These are phyloP conservation scores for Cladosporium cucumerinum DNA, from an alignment of 2,329 filamentous ascomycete species.

Conservation along the genomic window DNA sequence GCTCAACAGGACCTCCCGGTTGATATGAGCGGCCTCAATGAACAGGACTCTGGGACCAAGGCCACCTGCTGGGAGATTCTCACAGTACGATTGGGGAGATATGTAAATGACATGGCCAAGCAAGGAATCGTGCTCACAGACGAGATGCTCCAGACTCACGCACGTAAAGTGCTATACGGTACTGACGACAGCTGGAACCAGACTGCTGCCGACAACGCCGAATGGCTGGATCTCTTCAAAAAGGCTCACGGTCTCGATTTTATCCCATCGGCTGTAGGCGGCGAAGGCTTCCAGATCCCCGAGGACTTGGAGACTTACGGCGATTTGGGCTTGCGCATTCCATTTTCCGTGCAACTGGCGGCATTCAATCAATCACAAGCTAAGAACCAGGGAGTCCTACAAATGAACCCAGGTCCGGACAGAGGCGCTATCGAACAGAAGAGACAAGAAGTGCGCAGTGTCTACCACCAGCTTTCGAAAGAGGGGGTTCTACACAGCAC, in stretches of 20 bases:
- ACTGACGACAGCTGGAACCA: slow-evolving; percentile 47
- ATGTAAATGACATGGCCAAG: slow-evolving; percentile 39
- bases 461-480: slow-evolving; percentile 24
- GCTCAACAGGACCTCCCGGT: not conserved
- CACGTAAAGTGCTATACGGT: slow-evolving; percentile 48
- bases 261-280: slow-evolving; percentile 33
- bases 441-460: slow-evolving; percentile 19
- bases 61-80: slow-evolving; percentile 51
- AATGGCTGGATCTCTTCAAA: slow-evolving; percentile 50
- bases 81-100: slow-evolving; percentile 45
- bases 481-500: slow-evolving; percentile 25
- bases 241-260: slow-evolving; percentile 46
- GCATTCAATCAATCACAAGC: slow-evolving; percentile 29
- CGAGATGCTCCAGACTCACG: slow-evolving; percentile 48
- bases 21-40: not conserved
- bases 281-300: slow-evolving; percentile 31
- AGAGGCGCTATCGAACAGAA: slow-evolving; percentile 16
- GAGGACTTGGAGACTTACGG: slow-evolving; percentile 36
- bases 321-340: slow-evolving; percentile 36
- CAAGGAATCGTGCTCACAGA: slow-evolving; percentile 45
- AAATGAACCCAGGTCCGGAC: slow-evolving; percentile 15
- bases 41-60: slow-evolving; percentile 17
- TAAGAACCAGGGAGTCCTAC: slow-evolving; percentile 8
- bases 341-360: slow-evolving; percentile 32
- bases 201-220: slow-evolving; percentile 40